Percentiles rank a stretch among this genome's conserved stretches.
phyloP scores from a whole-genome alignment of 495 filamentous ascomycete genomes.

The Clohesyomyces aquaticus region DNA sequence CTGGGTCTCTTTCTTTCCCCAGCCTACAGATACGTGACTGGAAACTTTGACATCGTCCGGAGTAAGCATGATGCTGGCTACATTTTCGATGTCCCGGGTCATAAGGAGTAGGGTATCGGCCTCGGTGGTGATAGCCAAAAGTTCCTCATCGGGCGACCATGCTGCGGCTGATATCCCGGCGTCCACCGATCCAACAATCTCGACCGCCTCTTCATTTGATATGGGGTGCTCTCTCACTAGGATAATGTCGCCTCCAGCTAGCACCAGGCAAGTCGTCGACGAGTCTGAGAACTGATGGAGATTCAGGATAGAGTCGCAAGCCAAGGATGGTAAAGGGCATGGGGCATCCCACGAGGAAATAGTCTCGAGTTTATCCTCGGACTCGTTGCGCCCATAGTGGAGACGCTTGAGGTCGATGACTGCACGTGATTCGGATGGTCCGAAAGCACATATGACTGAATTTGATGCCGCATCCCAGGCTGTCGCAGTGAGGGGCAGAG shows the following conservation, averaged over 20 bases:
- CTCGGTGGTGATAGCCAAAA: slow-evolving; percentile 78
- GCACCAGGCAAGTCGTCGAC: slow-evolving; percentile 72
- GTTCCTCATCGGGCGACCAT: slow-evolving; percentile 95
- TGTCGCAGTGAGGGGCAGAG: slow-evolving; percentile 43
- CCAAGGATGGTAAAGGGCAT: slow-evolving; percentile 68
- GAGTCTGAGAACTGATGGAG: slow-evolving; percentile 86
- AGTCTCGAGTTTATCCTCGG: slow-evolving; percentile 21
- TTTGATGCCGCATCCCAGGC: slow-evolving; percentile 44
- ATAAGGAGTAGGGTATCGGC: slow-evolving; percentile 85
- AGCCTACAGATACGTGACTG: slow-evolving; percentile 95
- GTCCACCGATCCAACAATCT: slow-evolving; percentile 92
- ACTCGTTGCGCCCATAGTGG: slow-evolving; percentile 11
- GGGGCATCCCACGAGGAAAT: slow-evolving; percentile 89
- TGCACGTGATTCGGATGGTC: slow-evolving; percentile 40
- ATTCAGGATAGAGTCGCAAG: slow-evolving; percentile 70
- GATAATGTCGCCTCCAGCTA: slow-evolving; percentile 91
- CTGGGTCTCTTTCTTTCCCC: slow-evolving; percentile 98
- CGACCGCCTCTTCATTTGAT: slow-evolving; percentile 74
- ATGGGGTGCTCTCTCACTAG: slow-evolving; percentile 76
- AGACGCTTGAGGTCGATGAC: slow-evolving; percentile 46
- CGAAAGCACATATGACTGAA: slow-evolving; percentile 46
- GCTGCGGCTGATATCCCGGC: slow-evolving; percentile 85
- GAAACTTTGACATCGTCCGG: slow-evolving; percentile 81
- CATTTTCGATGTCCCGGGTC: slow-evolving; percentile 86
- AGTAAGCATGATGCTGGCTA: slow-evolving; percentile 70